Percentiles rank a stretch among this genome's conserved stretches.
These are phyloP conservation scores for Macrolepiota fuliginosa DNA, from an alignment of 768 basidiomycete genomes.

Conservation along the genomic window DNA sequence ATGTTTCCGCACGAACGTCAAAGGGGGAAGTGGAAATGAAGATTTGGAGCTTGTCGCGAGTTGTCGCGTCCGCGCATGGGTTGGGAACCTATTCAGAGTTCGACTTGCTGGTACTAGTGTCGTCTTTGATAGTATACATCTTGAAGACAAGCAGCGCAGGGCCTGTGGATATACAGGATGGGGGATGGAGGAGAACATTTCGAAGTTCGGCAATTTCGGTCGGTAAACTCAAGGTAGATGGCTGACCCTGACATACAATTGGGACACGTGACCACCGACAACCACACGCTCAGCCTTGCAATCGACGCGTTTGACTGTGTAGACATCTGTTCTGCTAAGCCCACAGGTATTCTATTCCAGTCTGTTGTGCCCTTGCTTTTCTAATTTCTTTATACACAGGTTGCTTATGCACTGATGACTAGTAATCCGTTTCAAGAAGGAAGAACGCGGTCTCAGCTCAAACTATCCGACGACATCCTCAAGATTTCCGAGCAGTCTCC, in stretches of 20 bases:
- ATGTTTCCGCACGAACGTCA: constrained; percentile 6
- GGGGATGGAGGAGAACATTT: constrained; percentile 3
- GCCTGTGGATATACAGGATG: not conserved
- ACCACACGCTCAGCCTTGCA: not conserved
- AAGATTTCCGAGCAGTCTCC: constrained; percentile 46
- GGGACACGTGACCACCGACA: constrained; percentile 3
- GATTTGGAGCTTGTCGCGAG: constrained; percentile 3
- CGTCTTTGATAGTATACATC: not conserved
- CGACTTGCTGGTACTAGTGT: not conserved
- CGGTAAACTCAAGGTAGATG: not conserved
- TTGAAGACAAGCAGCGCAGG: not conserved
- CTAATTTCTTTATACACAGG: not conserved
- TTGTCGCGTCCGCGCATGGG: not conserved
- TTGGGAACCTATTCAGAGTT: not conserved
- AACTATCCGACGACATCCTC: constrained; percentile 44
- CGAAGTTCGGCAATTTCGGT: not conserved
- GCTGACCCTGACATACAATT: not conserved
- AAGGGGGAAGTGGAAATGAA: not conserved
- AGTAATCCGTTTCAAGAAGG: constrained; percentile 1
- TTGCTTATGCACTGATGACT: not conserved
- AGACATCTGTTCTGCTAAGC: not conserved
- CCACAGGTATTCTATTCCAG: not conserved
- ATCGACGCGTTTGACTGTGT: constrained; percentile 3
- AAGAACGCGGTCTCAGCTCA: constrained; percentile 50
- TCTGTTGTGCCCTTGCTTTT: not conserved